These are phyloP conservation scores for Colletotrichum musae DNA, from an alignment of 2,329 filamentous ascomycete genomes.

Conservation along the genomic window DNA sequence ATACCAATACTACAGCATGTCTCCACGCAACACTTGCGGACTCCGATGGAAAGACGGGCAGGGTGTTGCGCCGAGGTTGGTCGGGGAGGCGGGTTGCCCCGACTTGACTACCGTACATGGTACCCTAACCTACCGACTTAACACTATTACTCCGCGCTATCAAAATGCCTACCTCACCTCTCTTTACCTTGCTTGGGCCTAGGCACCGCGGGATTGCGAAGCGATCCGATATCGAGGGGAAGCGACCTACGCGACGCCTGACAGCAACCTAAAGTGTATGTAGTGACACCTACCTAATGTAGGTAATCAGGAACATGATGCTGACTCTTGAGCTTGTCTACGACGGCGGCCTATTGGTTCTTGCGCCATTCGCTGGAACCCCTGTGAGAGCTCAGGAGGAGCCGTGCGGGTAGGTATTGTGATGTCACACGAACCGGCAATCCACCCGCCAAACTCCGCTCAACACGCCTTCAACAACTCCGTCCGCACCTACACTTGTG, in stretches of 20 bases:
- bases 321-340: neutral
- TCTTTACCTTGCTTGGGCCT: no score
- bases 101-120: neutral
- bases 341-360: slow-evolving; percentile 24
- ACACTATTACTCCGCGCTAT: no score
- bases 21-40: neutral
- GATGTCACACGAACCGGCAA: slow-evolving; percentile 34
- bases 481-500: no score
- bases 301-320: neutral
- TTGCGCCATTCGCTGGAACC: neutral
- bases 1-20: neutral
- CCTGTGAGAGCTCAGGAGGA: slow-evolving; percentile 13
- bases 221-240: no score
- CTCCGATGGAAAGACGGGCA: neutral
- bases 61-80: neutral
- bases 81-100: neutral
- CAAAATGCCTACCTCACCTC: no score
- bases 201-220: no score
- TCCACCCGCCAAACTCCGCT: neutral
- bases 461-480: slow-evolving; percentile 30
- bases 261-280: no score
- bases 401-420: slow-evolving; percentile 16
- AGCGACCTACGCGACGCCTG: no score
- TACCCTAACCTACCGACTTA: no score
- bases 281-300: neutral